Evolutionary conservation across 495 filamentous ascomycete genomes (phyloP).

Genomic region (Chaetomidium leptoderma): DNA sequence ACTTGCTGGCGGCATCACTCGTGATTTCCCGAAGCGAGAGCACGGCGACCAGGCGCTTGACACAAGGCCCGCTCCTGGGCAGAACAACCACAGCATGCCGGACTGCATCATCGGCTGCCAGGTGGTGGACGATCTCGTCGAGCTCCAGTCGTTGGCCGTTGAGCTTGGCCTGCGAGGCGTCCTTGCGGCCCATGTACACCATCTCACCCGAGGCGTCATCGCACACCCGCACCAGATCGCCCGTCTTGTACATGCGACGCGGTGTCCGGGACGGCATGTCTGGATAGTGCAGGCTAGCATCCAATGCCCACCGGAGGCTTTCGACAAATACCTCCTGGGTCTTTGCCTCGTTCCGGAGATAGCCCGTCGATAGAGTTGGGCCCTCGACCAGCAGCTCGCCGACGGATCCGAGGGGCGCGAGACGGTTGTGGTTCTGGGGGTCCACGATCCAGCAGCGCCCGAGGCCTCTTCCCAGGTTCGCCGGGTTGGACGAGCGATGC

Average conservation of each 20-base stretch:
- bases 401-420: slow-evolving; percentile 42
- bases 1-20: not conserved
- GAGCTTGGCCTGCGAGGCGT: slow-evolving; percentile 36
- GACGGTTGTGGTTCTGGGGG: slow-evolving; percentile 27
- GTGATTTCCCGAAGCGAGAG: slow-evolving; percentile 13
- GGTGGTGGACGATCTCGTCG: slow-evolving; percentile 52
- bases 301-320: slow-evolving; percentile 31
- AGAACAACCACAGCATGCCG: slow-evolving; percentile 21
- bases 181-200: slow-evolving; percentile 44
- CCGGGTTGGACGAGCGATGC: slow-evolving; percentile 14
- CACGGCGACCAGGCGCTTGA: slow-evolving; percentile 20
- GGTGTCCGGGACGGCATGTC: slow-evolving; percentile 1
- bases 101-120: slow-evolving; percentile 17
- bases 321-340: slow-evolving; percentile 24
- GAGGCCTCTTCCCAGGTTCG: slow-evolving; percentile 21
- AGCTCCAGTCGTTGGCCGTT: slow-evolving; percentile 40
- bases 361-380: slow-evolving; percentile 33
- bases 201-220: slow-evolving; percentile 45
- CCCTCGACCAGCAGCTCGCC: slow-evolving; percentile 49
- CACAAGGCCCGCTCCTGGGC: slow-evolving; percentile 21
- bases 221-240: slow-evolving; percentile 53
- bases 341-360: slow-evolving; percentile 20
- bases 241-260: slow-evolving; percentile 53
- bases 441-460: slow-evolving; percentile 31
- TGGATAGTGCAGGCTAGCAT: slow-evolving; percentile 14